These are phyloP conservation scores for Lanmaoa rubissima DNA, from an alignment of 768 basidiomycete species.

Conservation along the genomic window DNA sequence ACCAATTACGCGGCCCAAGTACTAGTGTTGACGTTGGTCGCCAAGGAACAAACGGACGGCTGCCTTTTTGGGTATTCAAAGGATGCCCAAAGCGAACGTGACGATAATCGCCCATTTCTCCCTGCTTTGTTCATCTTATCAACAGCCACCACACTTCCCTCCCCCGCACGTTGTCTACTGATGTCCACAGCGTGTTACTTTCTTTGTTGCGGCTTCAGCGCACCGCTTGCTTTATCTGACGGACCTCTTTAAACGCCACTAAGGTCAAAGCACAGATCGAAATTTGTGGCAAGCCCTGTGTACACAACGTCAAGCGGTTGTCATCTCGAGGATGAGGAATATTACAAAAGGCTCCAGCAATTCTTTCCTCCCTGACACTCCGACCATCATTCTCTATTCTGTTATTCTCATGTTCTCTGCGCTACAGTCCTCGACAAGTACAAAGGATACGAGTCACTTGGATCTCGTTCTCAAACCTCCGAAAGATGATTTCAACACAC, in stretches of 20 bases:
- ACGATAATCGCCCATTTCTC: conserved; percentile 1
- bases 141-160: conserved; percentile 5
- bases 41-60: conserved; percentile 5
- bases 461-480: not conserved
- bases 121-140: conserved; percentile 25
- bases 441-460: not conserved
- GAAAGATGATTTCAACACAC: conserved; percentile 3
- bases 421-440: not conserved
- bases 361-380: not conserved
- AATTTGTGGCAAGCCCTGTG: conserved; percentile 2
- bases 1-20: not conserved
- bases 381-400: not conserved
- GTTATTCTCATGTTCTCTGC: conserved; percentile 8
- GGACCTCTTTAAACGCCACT: conserved; percentile 6
- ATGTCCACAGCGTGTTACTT: conserved; percentile 8
- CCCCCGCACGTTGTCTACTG: not conserved
- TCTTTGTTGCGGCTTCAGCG: conserved; percentile 17
- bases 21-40: not conserved
- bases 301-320: conserved; percentile 8
- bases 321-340: conserved; percentile 2
- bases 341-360: conserved; percentile 19
- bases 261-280: conserved; percentile 17
- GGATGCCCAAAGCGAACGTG: conserved; percentile 2
- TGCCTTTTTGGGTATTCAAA: conserved; percentile 12
- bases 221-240: conserved; percentile 21